Base-by-base conservation (phyloP, 176 grass and related monocot genomes). In the Triticum turgidum region DNA sequence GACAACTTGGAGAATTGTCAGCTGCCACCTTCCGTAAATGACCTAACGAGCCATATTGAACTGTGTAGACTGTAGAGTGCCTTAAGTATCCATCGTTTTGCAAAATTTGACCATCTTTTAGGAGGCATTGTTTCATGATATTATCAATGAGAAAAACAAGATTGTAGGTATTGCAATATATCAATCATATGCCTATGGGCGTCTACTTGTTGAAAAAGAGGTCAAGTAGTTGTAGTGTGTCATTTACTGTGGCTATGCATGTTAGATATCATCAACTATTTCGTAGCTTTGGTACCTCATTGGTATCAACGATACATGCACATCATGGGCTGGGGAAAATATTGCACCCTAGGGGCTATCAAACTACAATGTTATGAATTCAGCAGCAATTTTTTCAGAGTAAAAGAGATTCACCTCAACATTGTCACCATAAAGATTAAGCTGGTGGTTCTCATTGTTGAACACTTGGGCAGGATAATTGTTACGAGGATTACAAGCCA, bases 381-480 rank as follows among this genome's bases (percentile, higher is more conserved):
- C 44, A 75, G 11, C 17, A 52, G 38, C 17, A 69, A 33, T 45
- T 64, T 34, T 59, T 84, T 61, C 12, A 75, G 44, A 78, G 69
- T 70, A 69, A 63, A 77, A 77, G 45, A 69, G 39, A 91, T 80
- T 93, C 18, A 99, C 97, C 92, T 99, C 97, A 49, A 99, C 94
- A 66, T 97, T 99, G 79, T 99, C 90, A 22, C 92, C 97, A 64
- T 99, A 99, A 20, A 99, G 79, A 85, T 99, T 99, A 65, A 99
- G 87, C 84, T 97, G 94, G 80, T 99, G 97, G 83, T 99, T 99
- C 86, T 94, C 97, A 85, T 99, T 96, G 80, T 99, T 99, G 82
- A 99, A 99, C 80, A 99, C 97, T 87, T 96, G 97, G 30, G 97
- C 97, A 86, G 97, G 97, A 75, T 93, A 96, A 76, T 85, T 99